Evolutionary conservation across 2,329 filamentous ascomycete genomes (phyloP), one percentile per base, ranked within the genome.

Genomic region (Fusarium praegraminearum): DNA sequence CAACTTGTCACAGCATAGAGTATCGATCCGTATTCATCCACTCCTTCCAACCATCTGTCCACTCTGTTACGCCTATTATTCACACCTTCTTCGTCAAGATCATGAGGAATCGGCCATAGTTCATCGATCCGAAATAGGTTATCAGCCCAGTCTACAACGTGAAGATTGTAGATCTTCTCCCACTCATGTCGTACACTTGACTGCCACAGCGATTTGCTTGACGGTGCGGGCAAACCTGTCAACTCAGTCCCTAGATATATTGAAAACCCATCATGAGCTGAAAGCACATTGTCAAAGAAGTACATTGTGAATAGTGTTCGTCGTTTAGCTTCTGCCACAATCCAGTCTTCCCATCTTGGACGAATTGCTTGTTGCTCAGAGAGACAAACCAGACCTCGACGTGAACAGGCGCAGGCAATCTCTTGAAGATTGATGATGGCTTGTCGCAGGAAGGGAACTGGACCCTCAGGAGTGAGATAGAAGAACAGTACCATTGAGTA

Each of bases 391-490:
- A 40, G 7, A 13, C 36, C 36, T 40, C 3, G 36, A 40, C 36
- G n/a, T 13, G 36, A 40, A 40, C 36, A 5, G 12, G 20, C 36
- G 2, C 36, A 40, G 1, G 36, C 36, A 2, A 40, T 40, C 4
- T 40, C 36, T 40, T 40, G 36, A 20, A 40, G 36, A 1, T 8
- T 40, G 11, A 40, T 40, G 11, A 40, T 7, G 3, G 36, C 36
- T 13, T 40, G 36, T 20, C 36, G 36, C 1, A 40, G 11, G 11
- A 20, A 40, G 1, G n/a, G 4, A 0, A 2, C n/a, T 12, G 36
- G 11, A 5, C n/a, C n/a, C 2, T 7, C 6, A 0, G n/a, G 36
- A 1, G 1, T 40, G 7, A 40, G 36, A 40, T 40, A 15, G 12
- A 40, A 40, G 36, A 40, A 40, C 1, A 40, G 1, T 1, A 40